These are phyloP conservation scores for Teunomyces gatunensis DNA, from an alignment of 805 yeast genomes.

Conservation along the genomic window DNA sequence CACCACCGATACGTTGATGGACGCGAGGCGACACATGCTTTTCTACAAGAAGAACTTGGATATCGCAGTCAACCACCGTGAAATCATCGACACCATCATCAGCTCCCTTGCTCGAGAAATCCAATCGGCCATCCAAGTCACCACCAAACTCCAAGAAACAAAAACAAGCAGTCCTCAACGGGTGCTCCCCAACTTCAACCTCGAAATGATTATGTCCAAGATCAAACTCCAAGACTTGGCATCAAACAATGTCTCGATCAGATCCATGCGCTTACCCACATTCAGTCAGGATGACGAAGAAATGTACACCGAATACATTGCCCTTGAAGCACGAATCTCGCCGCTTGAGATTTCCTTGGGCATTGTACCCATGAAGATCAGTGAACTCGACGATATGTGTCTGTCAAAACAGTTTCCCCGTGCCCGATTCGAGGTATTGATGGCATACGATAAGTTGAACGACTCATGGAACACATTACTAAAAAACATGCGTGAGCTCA, in stretches of 20 bases:
- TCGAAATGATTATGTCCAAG: constrained; percentile 18
- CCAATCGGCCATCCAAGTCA: constrained; percentile 19
- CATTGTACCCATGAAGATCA: constrained; percentile 51
- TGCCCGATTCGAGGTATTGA: constrained; percentile 4
- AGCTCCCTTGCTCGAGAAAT: constrained; percentile 24
- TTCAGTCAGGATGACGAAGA: constrained; percentile 27
- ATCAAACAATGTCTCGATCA: constrained; percentile 12
- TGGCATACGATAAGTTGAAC: constrained; percentile 6
- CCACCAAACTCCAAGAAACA: constrained; percentile 15
- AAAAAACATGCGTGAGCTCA: constrained; percentile 39
- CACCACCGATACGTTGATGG: constrained; percentile 24
- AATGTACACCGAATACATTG: constrained; percentile 38
- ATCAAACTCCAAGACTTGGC: constrained; percentile 22
- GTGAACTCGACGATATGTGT: constrained; percentile 33
- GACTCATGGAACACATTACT: constrained; percentile 42
- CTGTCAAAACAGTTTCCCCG: constrained; percentile 12
- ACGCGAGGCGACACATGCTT: constrained; percentile 20
- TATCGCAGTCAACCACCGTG: constrained; percentile 25
- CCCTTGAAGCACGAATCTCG: constrained; percentile 35
- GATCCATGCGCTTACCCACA: constrained; percentile 27
- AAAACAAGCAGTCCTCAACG: constrained; percentile 18
- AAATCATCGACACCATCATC: constrained; percentile 24
- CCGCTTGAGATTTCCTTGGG: constrained; percentile 54
- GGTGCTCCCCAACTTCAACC: constrained; percentile 14
- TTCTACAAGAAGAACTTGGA: constrained; percentile 23